phyloP scores from a whole-genome alignment of 371 early-diverging fungal species.

The Syncephalis fuscata region DNA sequence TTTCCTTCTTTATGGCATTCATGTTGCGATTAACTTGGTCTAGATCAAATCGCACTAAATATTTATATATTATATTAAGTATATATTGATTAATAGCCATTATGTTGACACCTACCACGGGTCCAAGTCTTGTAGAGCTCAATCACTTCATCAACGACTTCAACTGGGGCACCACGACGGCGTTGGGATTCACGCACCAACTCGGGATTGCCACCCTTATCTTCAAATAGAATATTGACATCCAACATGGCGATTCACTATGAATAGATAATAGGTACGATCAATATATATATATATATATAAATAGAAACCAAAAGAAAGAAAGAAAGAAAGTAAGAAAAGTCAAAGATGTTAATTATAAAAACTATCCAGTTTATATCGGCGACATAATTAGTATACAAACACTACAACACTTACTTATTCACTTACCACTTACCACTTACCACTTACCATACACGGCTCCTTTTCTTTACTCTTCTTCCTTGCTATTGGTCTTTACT shows the following conservation, averaged over 20 bases:
- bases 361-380: too few relatives aligned
- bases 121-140: constrained; percentile 85
- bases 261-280: too few relatives aligned
- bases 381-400: too few relatives aligned
- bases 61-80: neutral
- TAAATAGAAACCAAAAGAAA: too few relatives aligned
- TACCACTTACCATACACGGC: too few relatives aligned
- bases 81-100: neutral
- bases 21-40: constrained; percentile 82
- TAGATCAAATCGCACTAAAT: constrained; percentile 62
- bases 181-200: constrained; percentile 85
- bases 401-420: too few relatives aligned
- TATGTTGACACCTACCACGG: constrained; percentile 33
- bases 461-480: too few relatives aligned
- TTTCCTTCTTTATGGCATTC: constrained; percentile 85
- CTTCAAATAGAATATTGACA: constrained; percentile 78
- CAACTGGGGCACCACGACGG: constrained; percentile 68
- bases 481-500: too few relatives aligned
- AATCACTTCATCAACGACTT: constrained; percentile 85
- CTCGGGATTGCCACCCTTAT: constrained; percentile 94
- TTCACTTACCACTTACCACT: too few relatives aligned
- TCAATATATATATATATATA: too few relatives aligned
- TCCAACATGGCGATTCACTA: constrained; percentile 43
- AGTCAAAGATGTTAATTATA: too few relatives aligned
- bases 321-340: too few relatives aligned